Conservation (phyloP, 768 basidiomycete species). For the Leccinum broughii region DNA sequence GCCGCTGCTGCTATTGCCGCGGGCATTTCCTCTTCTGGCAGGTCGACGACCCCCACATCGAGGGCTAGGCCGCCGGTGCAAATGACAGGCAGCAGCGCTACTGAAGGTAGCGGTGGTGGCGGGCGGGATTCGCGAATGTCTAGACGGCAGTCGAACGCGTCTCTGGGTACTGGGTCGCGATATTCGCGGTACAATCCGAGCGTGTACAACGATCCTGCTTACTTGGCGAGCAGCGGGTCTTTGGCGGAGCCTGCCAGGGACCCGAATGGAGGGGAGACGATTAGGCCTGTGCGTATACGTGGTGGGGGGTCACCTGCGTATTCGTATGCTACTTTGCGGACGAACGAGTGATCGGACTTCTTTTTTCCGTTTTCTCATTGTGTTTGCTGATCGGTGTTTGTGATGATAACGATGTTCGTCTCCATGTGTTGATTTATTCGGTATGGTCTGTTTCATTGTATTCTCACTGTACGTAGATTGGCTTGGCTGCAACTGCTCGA, state of each 20-base stretch:
- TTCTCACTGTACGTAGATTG: conserved; percentile 1
- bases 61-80: conserved; percentile 14
- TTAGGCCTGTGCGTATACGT: conserved; percentile 19
- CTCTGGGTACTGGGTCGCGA: conserved; percentile 20
- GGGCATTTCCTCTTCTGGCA: neutral
- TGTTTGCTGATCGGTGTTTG: neutral
- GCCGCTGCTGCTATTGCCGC: conserved; percentile 13
- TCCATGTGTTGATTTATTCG: conserved; percentile 7
- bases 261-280: conserved; percentile 23
- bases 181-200: conserved; percentile 22
- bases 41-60: conserved; percentile 15
- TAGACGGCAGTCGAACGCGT: conserved; percentile 28
- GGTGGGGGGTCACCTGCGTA: conserved; percentile 21
- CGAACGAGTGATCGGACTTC: conserved; percentile 13
- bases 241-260: conserved; percentile 25
- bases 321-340: conserved; percentile 16
- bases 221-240: conserved; percentile 29
- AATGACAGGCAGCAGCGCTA: conserved; percentile 10
- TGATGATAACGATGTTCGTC: neutral
- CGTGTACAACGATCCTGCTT: conserved; percentile 29
- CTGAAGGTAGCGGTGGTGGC: conserved; percentile 5
- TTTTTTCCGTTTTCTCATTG: neutral
- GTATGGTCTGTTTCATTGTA: conserved; percentile 16
- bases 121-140: conserved; percentile 10
- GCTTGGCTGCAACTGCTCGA: neutral